Evolutionary conservation across 768 basidiomycete species (phyloP).

Genomic region (Boletus edulis): DNA sequence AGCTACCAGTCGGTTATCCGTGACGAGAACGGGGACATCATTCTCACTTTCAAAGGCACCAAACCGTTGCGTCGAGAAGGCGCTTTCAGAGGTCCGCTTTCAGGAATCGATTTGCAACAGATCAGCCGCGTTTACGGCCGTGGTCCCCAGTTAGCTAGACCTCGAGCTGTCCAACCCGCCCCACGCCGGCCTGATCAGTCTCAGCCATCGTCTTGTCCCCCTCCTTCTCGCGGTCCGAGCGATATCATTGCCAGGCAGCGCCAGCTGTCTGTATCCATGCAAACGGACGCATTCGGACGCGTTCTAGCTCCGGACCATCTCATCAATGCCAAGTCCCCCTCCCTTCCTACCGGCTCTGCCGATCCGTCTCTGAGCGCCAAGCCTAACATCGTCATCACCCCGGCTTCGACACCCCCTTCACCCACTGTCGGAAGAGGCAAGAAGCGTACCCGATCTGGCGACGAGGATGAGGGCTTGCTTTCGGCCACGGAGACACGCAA

Average conservation of each 20-base stretch:
- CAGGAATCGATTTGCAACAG: constrained; percentile 4
- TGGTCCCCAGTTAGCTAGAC: neutral
- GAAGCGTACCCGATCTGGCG: constrained; percentile 16
- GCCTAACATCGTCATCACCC: neutral
- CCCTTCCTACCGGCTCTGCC: neutral
- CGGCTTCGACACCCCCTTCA: constrained; percentile 8
- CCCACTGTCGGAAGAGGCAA: constrained; percentile 6
- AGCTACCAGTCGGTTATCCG: constrained; percentile 10
- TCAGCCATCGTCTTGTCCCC: neutral
- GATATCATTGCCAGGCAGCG: constrained; percentile 11
- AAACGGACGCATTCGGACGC: constrained; percentile 13
- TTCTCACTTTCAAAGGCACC: constrained; percentile 8
- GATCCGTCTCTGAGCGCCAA: neutral
- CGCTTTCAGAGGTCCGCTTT: constrained; percentile 14
- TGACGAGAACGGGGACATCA: constrained; percentile 16
- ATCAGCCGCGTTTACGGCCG: constrained; percentile 14
- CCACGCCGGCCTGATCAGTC: constrained; percentile 13
- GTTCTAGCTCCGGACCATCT: constrained; percentile 1
- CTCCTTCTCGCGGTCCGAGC: neutral
- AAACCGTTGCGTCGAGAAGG: constrained; percentile 20
- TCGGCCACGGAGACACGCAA: neutral
- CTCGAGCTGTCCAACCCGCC: neutral
- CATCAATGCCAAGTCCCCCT: neutral
- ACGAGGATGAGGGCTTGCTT: neutral
- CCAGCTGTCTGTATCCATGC: neutral